These are phyloP conservation scores for Tripterygium wilfordii DNA, from an alignment of 177 flowering plant species.

Conservation along the genomic window DNA sequence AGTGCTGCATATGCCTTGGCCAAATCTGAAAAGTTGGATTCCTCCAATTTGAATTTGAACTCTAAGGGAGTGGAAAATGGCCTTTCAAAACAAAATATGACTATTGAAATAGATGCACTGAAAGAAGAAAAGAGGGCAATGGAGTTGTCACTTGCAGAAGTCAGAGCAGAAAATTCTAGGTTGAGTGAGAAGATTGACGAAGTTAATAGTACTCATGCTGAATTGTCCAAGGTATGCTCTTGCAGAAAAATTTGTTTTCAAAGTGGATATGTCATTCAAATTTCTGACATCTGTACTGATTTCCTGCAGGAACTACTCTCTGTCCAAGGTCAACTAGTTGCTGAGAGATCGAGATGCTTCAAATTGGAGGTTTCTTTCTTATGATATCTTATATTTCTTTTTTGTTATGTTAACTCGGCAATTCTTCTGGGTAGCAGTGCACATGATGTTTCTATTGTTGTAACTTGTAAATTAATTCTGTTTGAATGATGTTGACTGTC, in stretches of 20 bases:
- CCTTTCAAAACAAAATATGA: slow-evolving; percentile 23
- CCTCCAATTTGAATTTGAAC: slow-evolving; percentile 22
- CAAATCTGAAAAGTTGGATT: slow-evolving; percentile 39
- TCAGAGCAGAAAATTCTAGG: slow-evolving; percentile 50
- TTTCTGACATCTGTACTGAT: slow-evolving; percentile 7
- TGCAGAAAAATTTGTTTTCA: not conserved
- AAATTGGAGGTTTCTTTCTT: slow-evolving; percentile 66
- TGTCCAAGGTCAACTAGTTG: slow-evolving; percentile 73
- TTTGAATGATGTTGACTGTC: slow-evolving; percentile 2
- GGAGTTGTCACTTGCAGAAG: slow-evolving; percentile 43
- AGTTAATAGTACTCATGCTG: slow-evolving; percentile 48
- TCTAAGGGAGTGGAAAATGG: slow-evolving; percentile 16
- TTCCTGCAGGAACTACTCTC: slow-evolving; percentile 73
- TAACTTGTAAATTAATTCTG: not conserved
- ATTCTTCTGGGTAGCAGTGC: not conserved
- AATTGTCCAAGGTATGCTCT: slow-evolving; percentile 64
- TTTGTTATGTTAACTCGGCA: not conserved
- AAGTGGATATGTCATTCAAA: not conserved
- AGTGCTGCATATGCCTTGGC: slow-evolving; percentile 84
- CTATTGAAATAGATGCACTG: slow-evolving; percentile 25
- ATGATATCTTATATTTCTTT: not conserved
- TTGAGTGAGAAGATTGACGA: slow-evolving; percentile 53
- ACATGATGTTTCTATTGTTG: not conserved
- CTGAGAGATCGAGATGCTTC: slow-evolving; percentile 90
- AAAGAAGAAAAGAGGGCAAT: slow-evolving; percentile 45